Conservation (phyloP, 257 asterid species). For the Apocynum venetum region DNA sequence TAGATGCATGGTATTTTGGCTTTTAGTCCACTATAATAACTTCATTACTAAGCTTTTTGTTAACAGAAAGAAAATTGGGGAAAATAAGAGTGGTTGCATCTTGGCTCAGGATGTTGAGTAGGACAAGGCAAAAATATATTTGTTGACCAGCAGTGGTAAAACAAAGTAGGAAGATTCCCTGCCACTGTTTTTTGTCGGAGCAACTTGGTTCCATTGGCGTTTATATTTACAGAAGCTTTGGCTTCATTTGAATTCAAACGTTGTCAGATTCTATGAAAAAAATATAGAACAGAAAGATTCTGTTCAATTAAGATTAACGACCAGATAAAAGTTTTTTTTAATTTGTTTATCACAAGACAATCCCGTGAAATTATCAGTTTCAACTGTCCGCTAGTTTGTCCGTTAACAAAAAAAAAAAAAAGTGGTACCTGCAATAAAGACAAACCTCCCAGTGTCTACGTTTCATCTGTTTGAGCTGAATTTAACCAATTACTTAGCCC, state of each 20-base stretch:
- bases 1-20: background rate
- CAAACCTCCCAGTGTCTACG: background rate
- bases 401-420: background rate
- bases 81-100: background rate
- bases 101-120: background rate
- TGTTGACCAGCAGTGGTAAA: background rate
- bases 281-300: background rate
- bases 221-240: background rate
- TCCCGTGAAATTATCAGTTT: constrained; percentile 7
- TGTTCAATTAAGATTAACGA: background rate
- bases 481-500: background rate
- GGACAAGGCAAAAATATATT: background rate
- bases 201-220: background rate
- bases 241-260: background rate
- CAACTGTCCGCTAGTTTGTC: constrained; percentile 8
- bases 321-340: background rate
- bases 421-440: background rate
- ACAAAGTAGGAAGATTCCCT: constrained; percentile 1
- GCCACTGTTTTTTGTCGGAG: constrained; percentile 3
- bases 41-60: background rate
- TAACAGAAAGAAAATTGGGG: background rate
- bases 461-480: background rate
- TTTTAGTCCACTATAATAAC: background rate
- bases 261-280: background rate
- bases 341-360: background rate